Evolutionary conservation across 495 filamentous ascomycete genomes (phyloP), one percentile per base, ranked within the genome.

Genomic region (Aspergillus steynii): DNA sequence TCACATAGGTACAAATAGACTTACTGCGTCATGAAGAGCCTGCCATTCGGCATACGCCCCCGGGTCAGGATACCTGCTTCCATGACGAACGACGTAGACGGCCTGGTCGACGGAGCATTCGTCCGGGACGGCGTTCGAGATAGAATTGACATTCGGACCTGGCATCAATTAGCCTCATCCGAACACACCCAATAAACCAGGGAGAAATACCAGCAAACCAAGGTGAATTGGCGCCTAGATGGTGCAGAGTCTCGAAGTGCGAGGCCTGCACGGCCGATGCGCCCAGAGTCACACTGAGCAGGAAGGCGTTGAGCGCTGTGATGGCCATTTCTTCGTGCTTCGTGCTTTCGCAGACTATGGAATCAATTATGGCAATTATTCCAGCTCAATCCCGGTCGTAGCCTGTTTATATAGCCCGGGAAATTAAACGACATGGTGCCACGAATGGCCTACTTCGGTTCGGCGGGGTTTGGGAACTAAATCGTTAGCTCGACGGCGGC

Each of bases 71-170:
- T 78, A 86, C 55, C 85, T 72, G 62, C 80, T 84, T 25, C 84
- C 85, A 64, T 86, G 85, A 55, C 84, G 78, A 29, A 78, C 75
- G 34, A 82, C 64, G 62, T 83, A 86, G 29, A 78, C 78, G 27
- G 78, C 83, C 60, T 81, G 78, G 50, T 85, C 77, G n/a, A 86
- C 79, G 5, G 72, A 72, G 60, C 84, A 87, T 37, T 74, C 73
- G 14, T 77, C 67, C 25, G 84, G 83, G 29, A 81, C 70, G 14
- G 76, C 71, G 32, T 77, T 70, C 2, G 75, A 74, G 49, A 85
- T 80, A 5, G 70, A 71, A 62, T 82, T 80, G 55, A 85, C 74
- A 67, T 85, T 79, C n/a, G 83, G 82, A 4, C 80, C 78, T 80
- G 29, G 32, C 53, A 53, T 49, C 20, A 25, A 28, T 52, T 14